Conservation (phyloP, 257 asterid species). For the Solanum lignicaule region DNA sequence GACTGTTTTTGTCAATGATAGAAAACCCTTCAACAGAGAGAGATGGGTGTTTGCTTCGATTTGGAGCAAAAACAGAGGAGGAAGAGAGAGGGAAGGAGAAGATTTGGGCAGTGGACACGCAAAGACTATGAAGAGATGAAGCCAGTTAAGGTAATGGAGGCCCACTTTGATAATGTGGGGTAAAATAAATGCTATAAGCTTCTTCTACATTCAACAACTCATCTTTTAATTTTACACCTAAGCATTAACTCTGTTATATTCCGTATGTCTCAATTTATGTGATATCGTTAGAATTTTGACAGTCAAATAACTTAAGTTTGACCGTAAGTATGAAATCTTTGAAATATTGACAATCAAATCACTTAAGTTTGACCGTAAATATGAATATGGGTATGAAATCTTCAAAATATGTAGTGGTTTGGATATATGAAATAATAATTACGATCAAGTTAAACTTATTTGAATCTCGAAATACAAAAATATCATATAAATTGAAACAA, state of each 20-base stretch:
- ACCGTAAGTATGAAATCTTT: not conserved
- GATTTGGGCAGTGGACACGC: slow-evolving; percentile 44
- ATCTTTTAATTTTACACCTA: slow-evolving; percentile 14
- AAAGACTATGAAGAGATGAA: slow-evolving; percentile 10
- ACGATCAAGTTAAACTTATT: not conserved
- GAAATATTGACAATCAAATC: not conserved
- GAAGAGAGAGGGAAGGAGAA: not conserved
- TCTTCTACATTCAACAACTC: slow-evolving; percentile 3
- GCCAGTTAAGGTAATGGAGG: slow-evolving; percentile 34
- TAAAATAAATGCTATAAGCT: not conserved
- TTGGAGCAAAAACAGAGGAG: slow-evolving; percentile 27
- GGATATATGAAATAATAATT: not conserved
- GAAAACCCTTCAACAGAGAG: not conserved
- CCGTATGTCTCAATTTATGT: rapidly evolving
- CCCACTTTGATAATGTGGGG: slow-evolving; percentile 30
- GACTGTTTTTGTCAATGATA: not conserved
- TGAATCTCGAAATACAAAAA: not conserved
- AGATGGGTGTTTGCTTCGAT: slow-evolving; percentile 25
- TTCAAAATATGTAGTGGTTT: not conserved
- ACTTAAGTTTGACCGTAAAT: not conserved
- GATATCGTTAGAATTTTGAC: rapidly evolving
- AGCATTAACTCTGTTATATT: not conserved
- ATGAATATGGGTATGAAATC: not conserved
- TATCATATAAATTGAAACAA: not conserved
- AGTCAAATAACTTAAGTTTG: rapidly evolving